A percentile compares a stretch with the other conserved stretches of the same genome.
These are phyloP conservation scores for Lactifluus hygrophoroides DNA, from an alignment of 768 basidiomycete species.

Conservation along the genomic window DNA sequence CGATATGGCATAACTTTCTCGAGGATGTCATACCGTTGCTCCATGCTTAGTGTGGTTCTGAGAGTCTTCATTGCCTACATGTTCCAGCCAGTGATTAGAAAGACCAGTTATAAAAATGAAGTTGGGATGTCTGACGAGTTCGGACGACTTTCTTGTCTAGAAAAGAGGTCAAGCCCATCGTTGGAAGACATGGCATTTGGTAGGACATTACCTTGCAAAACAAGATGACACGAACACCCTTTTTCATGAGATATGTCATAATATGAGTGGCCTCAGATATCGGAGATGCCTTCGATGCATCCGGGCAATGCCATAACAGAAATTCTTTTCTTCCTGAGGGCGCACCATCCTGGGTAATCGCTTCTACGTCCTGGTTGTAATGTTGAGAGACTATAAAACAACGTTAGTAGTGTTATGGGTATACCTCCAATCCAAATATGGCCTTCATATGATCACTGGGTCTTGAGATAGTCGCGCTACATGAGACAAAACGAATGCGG, in stretches of 20 bases:
- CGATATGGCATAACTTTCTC: constrained; percentile 74
- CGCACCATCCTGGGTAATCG: constrained; percentile 72
- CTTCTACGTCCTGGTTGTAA: constrained; percentile 42
- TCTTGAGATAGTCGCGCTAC: constrained; percentile 80
- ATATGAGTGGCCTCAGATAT: constrained; percentile 60
- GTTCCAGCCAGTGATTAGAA: not conserved
- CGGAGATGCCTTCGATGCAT: constrained; percentile 47
- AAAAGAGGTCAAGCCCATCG: not conserved
- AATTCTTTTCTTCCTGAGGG: constrained; percentile 76
- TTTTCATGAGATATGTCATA: constrained; percentile 76
- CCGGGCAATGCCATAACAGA: constrained; percentile 66
- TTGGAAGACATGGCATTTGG: not conserved
- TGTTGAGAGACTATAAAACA: not conserved
- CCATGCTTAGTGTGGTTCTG: constrained; percentile 57
- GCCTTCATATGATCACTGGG: constrained; percentile 67
- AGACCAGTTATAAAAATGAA: not conserved
- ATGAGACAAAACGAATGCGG: constrained; percentile 61
- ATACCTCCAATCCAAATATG: constrained; percentile 57
- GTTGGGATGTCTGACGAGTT: constrained; percentile 44
- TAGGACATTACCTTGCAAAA: constrained; percentile 63
- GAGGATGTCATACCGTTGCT: constrained; percentile 69
- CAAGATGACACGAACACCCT: constrained; percentile 73
- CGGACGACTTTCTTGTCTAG: constrained; percentile 74
- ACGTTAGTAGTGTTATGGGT: not conserved
- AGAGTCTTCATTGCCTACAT: constrained; percentile 71